These are phyloP conservation scores for Umbelopsis sp. DNA, from an alignment of 192 early-diverging fungal species.

Conservation along the genomic window DNA sequence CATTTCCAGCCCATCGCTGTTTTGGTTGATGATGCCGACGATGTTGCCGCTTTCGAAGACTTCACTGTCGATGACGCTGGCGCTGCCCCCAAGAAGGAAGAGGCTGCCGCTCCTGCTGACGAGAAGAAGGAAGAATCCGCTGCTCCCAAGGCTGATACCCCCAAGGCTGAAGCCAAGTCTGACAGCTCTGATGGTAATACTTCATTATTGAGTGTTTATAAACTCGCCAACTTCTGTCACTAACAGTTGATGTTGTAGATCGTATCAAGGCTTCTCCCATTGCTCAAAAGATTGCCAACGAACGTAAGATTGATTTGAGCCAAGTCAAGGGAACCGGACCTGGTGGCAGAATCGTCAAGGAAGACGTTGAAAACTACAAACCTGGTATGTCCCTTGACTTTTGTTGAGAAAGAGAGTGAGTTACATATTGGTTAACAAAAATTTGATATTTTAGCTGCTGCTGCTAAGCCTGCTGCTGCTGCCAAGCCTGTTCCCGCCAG, in stretches of 20 bases:
- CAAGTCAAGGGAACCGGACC: slow-evolving; percentile 87
- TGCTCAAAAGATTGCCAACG: slow-evolving; percentile 74
- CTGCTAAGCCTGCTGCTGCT: slow-evolving; percentile 44
- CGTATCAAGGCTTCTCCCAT: slow-evolving; percentile 37
- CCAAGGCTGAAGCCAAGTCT: slow-evolving; percentile 33
- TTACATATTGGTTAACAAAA: neutral
- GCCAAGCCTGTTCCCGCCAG: slow-evolving; percentile 38
- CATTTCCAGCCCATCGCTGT: slow-evolving; percentile 79
- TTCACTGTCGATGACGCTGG: slow-evolving; percentile 64
- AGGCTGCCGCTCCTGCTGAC: slow-evolving; percentile 18
- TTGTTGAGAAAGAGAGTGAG: neutral
- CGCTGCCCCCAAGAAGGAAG: slow-evolving; percentile 38
- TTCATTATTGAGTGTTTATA: neutral
- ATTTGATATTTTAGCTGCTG: slow-evolving; percentile 17
- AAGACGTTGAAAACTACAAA: slow-evolving; percentile 79
- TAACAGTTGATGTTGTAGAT: slow-evolving; percentile 6
- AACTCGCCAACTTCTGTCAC: neutral
- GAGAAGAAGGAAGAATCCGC: slow-evolving; percentile 16
- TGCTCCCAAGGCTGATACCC: slow-evolving; percentile 15
- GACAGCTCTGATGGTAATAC: slow-evolving; percentile 38
- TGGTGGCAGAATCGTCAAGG: slow-evolving; percentile 87
- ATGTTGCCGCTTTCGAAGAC: slow-evolving; percentile 85
- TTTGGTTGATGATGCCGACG: slow-evolving; percentile 87
- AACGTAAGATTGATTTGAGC: slow-evolving; percentile 77
- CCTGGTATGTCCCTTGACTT: slow-evolving; percentile 35